Conservation (phyloP, 1,284 basidiomycete genomes). For the Boletus sp. region DNA sequence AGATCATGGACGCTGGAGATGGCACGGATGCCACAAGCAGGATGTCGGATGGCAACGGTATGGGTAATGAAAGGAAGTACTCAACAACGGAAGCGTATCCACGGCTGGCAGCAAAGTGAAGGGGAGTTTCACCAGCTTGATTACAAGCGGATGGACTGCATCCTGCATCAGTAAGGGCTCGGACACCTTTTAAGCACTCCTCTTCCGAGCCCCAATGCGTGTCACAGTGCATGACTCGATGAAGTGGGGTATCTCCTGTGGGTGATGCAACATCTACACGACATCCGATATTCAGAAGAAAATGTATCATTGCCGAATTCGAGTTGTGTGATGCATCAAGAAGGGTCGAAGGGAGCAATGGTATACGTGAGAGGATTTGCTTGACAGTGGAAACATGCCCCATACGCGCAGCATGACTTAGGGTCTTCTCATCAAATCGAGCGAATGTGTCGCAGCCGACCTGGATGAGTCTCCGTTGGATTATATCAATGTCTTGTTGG, state of each 20-base stretch:
- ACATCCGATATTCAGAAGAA: slow-evolving; percentile 1
- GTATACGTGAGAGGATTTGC: neutral
- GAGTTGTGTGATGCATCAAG: slow-evolving; percentile 1
- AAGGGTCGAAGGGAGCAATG: slow-evolving; percentile 10
- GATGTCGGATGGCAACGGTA: slow-evolving; percentile 8
- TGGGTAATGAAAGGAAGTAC: neutral
- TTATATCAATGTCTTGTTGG: neutral
- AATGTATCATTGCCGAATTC: neutral
- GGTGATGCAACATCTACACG: neutral
- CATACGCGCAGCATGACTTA: neutral
- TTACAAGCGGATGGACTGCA: slow-evolving; percentile 7
- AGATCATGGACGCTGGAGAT: neutral
- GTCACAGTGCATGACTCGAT: neutral
- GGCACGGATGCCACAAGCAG: neutral
- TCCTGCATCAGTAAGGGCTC: slow-evolving; percentile 3
- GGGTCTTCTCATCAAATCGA: neutral
- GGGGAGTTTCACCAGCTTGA: slow-evolving; percentile 1
- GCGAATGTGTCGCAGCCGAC: neutral
- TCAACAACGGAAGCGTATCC: neutral
- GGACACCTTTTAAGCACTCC: neutral
- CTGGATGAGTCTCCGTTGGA: slow-evolving; percentile 11
- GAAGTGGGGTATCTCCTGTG: slow-evolving; percentile 4
- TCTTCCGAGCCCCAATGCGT: too few species aligned
- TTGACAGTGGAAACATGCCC: slow-evolving; percentile 2
- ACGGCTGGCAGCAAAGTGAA: neutral